Percentiles rank a stretch among this genome's conserved stretches.
These are phyloP conservation scores for Epichloe uncinata DNA, from an alignment of 2,329 filamentous ascomycete genomes.

Conservation along the genomic window DNA sequence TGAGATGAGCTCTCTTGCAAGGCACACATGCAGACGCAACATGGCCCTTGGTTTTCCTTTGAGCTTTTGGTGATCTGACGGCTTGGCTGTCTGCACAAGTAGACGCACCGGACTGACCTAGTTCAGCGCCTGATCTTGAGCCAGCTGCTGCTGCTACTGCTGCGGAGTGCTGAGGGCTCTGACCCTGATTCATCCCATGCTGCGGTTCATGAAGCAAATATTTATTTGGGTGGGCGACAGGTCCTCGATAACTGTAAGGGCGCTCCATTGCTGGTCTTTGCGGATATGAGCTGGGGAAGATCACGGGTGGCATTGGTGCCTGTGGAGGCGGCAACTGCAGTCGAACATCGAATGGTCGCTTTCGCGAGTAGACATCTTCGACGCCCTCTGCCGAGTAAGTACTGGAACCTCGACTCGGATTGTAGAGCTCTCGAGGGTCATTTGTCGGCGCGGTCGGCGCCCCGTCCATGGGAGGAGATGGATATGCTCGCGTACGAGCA, in stretches of 20 bases:
- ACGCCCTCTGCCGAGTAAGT: conserved; percentile 28
- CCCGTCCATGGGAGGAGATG: conserved; percentile 63
- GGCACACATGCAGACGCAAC: conserved; percentile 77
- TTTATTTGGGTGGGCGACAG: conserved; percentile 12
- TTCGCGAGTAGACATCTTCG: conserved; percentile 35
- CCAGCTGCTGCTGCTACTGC: conserved; percentile 6
- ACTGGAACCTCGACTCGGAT: conserved; percentile 33
- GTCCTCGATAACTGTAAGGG: conserved; percentile 14
- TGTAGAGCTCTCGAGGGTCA: conserved; percentile 42
- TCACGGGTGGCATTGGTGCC: conserved; percentile 11
- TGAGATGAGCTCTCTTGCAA: conserved; percentile 71
- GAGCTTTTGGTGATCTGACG: conserved; percentile 44
- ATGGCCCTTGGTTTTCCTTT: conserved; percentile 63
- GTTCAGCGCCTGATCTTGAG: conserved; percentile 9
- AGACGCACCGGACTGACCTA: conserved; percentile 17
- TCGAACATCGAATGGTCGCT: conserved; percentile 12
- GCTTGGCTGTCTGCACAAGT: conserved; percentile 30
- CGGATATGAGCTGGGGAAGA: conserved; percentile 10
- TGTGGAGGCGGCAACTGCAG: conserved; percentile 13
- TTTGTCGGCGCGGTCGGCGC: conserved; percentile 53
- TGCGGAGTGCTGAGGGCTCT: conserved; percentile 11
- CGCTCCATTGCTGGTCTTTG: conserved; percentile 13
- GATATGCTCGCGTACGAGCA: conserved; percentile 48
- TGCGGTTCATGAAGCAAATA: conserved; percentile 13
- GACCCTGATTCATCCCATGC: conserved; percentile 4